These are phyloP conservation scores for Syncephalastrum contaminatum DNA, from an alignment of 371 early-diverging fungal species.

Conservation along the genomic window DNA sequence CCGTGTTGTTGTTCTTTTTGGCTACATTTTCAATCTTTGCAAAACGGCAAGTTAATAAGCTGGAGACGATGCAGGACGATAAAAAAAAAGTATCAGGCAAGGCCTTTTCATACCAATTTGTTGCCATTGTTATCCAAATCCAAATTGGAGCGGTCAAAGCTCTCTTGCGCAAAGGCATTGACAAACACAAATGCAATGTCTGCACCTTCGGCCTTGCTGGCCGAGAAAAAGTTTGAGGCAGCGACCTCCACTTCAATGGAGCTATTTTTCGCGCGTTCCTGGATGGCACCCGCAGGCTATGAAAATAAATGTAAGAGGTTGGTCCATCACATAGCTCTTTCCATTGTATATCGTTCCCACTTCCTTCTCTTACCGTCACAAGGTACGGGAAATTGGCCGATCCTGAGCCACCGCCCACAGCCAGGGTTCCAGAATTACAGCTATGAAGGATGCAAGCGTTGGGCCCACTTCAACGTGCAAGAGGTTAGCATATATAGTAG, in stretches of 20 bases:
- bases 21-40: conserved; percentile 49
- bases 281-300: conserved; percentile 40
- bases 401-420: conserved; percentile 69
- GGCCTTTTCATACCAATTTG: conserved; percentile 34
- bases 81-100: background rate
- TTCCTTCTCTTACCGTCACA: conserved; percentile 31
- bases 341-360: background rate
- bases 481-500: background rate
- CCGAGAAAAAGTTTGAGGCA: conserved; percentile 4
- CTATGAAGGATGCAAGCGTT: conserved; percentile 25
- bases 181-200: conserved; percentile 42
- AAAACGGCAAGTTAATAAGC: background rate
- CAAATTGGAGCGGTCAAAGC: background rate
- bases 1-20: conserved; percentile 34
- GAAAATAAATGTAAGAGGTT: background rate
- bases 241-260: conserved; percentile 8
- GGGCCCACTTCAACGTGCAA: conserved; percentile 10
- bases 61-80: background rate
- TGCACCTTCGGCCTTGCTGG: conserved; percentile 25
- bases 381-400: conserved; percentile 56
- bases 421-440: conserved; percentile 48
- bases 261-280: conserved; percentile 24
- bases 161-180: conserved; percentile 3
- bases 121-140: conserved; percentile 59
- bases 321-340: background rate